Base-by-base conservation (phyloP, 177 flowering plant species). In the Vitis hybrid region DNA sequence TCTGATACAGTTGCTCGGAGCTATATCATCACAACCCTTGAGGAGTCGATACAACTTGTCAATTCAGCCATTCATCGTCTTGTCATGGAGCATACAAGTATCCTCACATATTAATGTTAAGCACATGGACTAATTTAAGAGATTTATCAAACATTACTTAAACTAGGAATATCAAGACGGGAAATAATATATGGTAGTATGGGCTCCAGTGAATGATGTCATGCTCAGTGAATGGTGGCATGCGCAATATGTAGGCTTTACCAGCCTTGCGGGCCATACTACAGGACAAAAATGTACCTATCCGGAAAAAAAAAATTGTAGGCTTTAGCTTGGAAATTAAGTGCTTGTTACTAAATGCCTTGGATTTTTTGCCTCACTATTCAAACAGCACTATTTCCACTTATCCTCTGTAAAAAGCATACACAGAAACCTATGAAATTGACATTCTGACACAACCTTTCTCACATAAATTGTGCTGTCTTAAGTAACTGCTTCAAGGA, bases 1-100 rank as follows among this genome's bases (percentile, higher is more conserved):
- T 76, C 84, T 17, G 99, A 96, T 79, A 87, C 97, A 27, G 86
- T 93, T 68, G 95, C 98, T 71, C 88, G 99, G 68, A 96, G 95
- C 84, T 96, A 96, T 76, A 84, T 93, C 73, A 85, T 91, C 61
- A 90, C 98, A 52, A 75, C 94, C 21, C 91, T 96, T 49, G 99
- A 94, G 72, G 99, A 96, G 74, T 96, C 98, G 1, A 78, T 92
- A 67, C 88, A 85, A 80, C 69, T 81, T 58, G 91, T 96, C 24
- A 96, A 96, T 86, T 88, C 90, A 73, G 98, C 94, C 12, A 80
- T 94, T 78, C 91, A 74, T 79, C 90, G 65, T 71, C 83, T 96
- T 17, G 74, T 85, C 63, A 74, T 83, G 88, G 98, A 93, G 87
- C 90, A 77, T 32, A 91, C 98, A 66, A 76, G 99, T 96, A 96